These are phyloP conservation scores for Phytomonas sp. DNA, from an alignment of 208 protist species.

Conservation along the genomic window DNA sequence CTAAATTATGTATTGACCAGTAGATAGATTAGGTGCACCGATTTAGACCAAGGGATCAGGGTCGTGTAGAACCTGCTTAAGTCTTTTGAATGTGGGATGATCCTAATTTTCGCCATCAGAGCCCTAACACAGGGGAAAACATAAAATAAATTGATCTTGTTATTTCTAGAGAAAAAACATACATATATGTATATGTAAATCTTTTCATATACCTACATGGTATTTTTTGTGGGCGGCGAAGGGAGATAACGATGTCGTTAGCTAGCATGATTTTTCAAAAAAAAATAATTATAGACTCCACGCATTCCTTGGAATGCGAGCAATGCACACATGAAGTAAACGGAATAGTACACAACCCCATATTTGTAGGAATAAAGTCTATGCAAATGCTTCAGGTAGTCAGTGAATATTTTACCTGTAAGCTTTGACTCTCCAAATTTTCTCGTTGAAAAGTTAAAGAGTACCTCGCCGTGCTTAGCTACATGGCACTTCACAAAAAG, in stretches of 20 bases:
- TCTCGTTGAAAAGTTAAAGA: constrained; percentile 79
- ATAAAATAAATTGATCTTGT: background rate
- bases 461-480: constrained; percentile 55
- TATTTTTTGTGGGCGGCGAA: background rate
- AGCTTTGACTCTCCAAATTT: constrained; percentile 81
- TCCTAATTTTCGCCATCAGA: background rate
- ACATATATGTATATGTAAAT: constrained; percentile 1
- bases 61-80: background rate
- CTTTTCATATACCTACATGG: background rate
- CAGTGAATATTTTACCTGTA: constrained; percentile 80
- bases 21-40: background rate
- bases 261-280: background rate
- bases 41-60: background rate
- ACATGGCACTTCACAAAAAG: constrained; percentile 86
- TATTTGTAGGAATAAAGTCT: constrained; percentile 64
- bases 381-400: constrained; percentile 78
- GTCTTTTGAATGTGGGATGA: background rate
- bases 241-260: background rate
- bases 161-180: background rate
- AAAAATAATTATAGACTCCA: background rate
- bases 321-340: constrained; percentile 2
- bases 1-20: background rate
- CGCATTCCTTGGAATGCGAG: background rate
- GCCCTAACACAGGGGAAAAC: background rate
- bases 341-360: constrained; percentile 19